Conservation (phyloP, 495 filamentous ascomycete genomes). For the Penicillium nucicola region DNA sequence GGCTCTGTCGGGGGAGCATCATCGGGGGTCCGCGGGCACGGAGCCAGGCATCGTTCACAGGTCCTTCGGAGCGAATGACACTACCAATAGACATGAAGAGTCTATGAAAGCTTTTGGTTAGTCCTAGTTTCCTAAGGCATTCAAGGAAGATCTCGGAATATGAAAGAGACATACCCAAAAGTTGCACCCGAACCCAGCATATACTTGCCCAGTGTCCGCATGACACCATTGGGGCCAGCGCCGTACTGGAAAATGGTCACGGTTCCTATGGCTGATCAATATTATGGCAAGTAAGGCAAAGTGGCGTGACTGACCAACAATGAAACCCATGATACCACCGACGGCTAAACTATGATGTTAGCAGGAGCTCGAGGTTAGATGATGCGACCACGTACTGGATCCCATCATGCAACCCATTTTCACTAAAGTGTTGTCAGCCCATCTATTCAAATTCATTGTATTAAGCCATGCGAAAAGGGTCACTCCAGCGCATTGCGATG, state of each 20-base stretch:
- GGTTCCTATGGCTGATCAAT: constrained; percentile 55
- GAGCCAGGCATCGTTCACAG: constrained; percentile 47
- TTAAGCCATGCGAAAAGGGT: background rate
- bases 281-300: background rate
- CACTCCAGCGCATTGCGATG: background rate
- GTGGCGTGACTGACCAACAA: constrained; percentile 65
- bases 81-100: constrained; percentile 99
- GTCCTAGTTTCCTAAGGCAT: constrained; percentile 7
- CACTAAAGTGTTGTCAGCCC: constrained; percentile 53
- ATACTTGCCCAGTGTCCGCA: constrained; percentile 91
- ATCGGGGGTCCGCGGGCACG: constrained; percentile 45
- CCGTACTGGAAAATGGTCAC: constrained; percentile 94
- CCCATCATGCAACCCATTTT: constrained; percentile 99
- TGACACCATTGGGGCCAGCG: constrained; percentile 86
- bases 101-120: constrained; percentile 41
- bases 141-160: background rate
- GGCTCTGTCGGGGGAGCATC: constrained; percentile 45
- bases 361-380: constrained; percentile 6
- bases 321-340: constrained; percentile 94
- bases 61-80: constrained; percentile 83
- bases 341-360: constrained; percentile 60
- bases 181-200: constrained; percentile 96
- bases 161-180: constrained; percentile 69
- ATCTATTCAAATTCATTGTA: background rate
- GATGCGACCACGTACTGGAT: constrained; percentile 64